These are phyloP conservation scores for Paraphaeosphaeria sporulosa DNA, from an alignment of 2,329 filamentous ascomycete species.

Conservation along the genomic window DNA sequence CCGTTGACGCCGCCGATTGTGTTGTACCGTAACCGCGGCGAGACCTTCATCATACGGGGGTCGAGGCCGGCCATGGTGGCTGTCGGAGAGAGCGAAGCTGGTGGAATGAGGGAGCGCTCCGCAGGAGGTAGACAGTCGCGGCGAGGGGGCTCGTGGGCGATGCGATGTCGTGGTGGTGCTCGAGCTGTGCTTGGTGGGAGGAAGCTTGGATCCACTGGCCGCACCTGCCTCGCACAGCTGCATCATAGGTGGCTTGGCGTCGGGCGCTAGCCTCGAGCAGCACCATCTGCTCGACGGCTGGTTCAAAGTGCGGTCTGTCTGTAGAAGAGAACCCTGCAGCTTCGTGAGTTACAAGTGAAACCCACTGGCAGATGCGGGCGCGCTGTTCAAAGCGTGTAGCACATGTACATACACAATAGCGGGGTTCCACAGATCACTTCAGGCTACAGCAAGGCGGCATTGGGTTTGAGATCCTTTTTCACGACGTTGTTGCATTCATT, in stretches of 20 bases:
- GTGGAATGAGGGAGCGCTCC: slow-evolving; percentile 24
- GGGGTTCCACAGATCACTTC: not conserved
- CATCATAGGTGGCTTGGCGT: slow-evolving; percentile 11
- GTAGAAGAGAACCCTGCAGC: slow-evolving; percentile 5
- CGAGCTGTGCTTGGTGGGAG: slow-evolving; percentile 38
- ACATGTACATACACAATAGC: not conserved
- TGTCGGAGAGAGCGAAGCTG: slow-evolving; percentile 28
- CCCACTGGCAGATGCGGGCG: not conserved
- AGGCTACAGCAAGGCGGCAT: not conserved
- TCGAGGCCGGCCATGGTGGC: slow-evolving; percentile 51
- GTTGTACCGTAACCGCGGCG: slow-evolving; percentile 89
- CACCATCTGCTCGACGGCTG: not conserved
- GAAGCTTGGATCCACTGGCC: slow-evolving; percentile 32
- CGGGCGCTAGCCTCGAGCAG: not conserved
- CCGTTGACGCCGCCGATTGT: slow-evolving; percentile 98
- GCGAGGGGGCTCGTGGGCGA: slow-evolving; percentile 19
- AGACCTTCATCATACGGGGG: slow-evolving; percentile 64
- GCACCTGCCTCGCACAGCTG: slow-evolving; percentile 16
- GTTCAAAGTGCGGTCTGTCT: slow-evolving; percentile 2
- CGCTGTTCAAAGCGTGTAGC: not conserved
- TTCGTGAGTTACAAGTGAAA: not conserved
- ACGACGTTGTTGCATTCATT: not conserved
- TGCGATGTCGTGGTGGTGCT: slow-evolving; percentile 24
- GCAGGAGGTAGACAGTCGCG: slow-evolving; percentile 25
- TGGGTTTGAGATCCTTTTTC: not conserved